phyloP scores from a whole-genome alignment of 2,329 filamentous ascomycete species.

The Fusarium sp. region DNA sequence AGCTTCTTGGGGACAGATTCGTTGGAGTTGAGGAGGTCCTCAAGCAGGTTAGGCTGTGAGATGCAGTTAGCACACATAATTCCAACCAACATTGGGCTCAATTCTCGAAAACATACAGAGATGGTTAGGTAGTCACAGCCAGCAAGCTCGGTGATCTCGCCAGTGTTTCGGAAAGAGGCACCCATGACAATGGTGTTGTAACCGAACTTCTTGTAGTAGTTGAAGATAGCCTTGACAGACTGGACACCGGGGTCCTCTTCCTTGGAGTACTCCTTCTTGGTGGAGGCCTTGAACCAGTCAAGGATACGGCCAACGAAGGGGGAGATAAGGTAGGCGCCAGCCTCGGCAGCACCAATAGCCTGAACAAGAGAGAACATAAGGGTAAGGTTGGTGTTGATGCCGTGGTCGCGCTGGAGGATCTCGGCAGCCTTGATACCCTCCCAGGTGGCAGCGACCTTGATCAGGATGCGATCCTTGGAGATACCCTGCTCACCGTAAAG shows the following conservation, averaged over 20 bases:
- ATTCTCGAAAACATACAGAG: conserved; percentile 71
- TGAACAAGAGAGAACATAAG: conserved; percentile 97
- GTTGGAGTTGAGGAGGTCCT: conserved; percentile 89
- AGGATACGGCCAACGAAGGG: conserved; percentile 99
- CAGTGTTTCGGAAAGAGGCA: conserved; percentile 94
- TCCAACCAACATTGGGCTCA: neutral
- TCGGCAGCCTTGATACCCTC: conserved; percentile 99
- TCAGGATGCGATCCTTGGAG: conserved; percentile 92
- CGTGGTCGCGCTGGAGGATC: conserved; percentile 95
- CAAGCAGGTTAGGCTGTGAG: conserved; percentile 84
- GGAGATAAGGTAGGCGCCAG: conserved; percentile 95
- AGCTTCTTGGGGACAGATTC: conserved; percentile 93
- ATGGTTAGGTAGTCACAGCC: conserved; percentile 99
- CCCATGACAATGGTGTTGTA: conserved; percentile 99
- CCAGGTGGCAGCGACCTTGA: conserved; percentile 99
- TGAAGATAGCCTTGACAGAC: conserved; percentile 93
- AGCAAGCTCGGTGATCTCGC: conserved; percentile 98
- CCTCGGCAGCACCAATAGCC: conserved; percentile 96
- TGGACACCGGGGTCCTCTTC: conserved; percentile 96
- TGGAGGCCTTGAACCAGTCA: conserved; percentile 98
- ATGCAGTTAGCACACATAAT: conserved; percentile 28
- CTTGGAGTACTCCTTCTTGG: conserved; percentile 92
- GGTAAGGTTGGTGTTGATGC: conserved; percentile 98
- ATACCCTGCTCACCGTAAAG: conserved; percentile 95
- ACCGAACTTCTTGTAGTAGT: conserved; percentile 99